These are phyloP conservation scores for Phytopythium litorale DNA, from an alignment of 352 stramenopile species.

Conservation along the genomic window DNA sequence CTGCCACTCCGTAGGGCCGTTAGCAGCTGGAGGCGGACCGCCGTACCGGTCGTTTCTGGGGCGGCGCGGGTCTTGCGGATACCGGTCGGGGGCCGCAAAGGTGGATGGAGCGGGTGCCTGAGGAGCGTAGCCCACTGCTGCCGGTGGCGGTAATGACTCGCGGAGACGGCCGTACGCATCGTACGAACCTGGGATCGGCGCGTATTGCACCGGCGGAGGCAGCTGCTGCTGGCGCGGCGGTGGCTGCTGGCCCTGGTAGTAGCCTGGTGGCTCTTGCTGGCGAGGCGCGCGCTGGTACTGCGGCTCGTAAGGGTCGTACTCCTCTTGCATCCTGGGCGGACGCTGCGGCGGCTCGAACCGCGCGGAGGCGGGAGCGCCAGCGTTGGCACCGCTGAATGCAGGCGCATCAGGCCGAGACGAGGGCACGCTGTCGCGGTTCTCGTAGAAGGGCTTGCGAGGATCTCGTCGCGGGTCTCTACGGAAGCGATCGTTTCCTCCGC, in stretches of 20 bases:
- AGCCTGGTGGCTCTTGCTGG: not conserved
- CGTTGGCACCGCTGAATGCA: not conserved
- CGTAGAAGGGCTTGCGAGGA: constrained; percentile 5
- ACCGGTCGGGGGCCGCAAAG: constrained; percentile 1
- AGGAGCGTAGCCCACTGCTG: not conserved
- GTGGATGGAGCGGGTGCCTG: not conserved
- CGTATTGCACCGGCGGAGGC: not conserved
- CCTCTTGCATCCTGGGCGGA: constrained; percentile 1
- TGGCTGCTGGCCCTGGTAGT: not conserved
- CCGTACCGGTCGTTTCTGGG: not conserved
- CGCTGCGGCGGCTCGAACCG: constrained; percentile 1
- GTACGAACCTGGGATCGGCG: not conserved
- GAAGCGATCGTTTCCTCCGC: not conserved
- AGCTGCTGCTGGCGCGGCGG: not conserved
- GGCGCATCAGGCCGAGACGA: not conserved
- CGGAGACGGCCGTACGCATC: not conserved
- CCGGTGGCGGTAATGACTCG: not conserved
- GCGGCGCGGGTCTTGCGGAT: constrained; percentile 2
- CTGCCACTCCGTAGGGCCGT: not conserved
- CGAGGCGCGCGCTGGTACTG: not conserved
- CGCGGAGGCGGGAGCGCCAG: not conserved
- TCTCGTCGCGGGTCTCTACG: not conserved
- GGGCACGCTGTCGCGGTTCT: not conserved
- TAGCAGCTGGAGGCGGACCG: not conserved
- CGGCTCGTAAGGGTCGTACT: constrained; percentile 6